These are phyloP conservation scores for Botryotinia narcissicola DNA, from an alignment of 2,329 filamentous ascomycete species.

Conservation along the genomic window DNA sequence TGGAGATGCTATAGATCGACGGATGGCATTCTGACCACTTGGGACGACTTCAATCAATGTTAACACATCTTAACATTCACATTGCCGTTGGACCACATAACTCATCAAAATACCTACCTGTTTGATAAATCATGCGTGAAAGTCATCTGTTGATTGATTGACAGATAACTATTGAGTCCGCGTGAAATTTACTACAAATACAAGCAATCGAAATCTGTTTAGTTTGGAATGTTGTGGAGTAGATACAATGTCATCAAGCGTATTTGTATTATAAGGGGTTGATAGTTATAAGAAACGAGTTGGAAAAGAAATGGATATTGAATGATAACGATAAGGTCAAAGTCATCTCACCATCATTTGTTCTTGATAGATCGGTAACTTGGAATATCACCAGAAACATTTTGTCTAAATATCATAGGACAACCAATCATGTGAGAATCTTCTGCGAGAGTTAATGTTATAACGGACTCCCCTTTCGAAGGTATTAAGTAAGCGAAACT, in stretches of 20 bases:
- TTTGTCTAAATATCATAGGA: not conserved
- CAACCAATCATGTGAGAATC: not conserved
- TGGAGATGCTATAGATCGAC: not conserved
- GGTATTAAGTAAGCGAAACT: not conserved
- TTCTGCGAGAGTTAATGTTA: not conserved
- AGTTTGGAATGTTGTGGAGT: too few relatives aligned
- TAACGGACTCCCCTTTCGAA: constrained; percentile 1
- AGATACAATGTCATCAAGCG: not conserved
- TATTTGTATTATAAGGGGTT: not conserved
- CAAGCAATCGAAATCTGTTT: not conserved
- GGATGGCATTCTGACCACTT: not conserved
- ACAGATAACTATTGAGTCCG: not conserved
- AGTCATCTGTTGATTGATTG: not conserved
- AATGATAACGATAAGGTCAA: not conserved
- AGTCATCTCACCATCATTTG: not conserved
- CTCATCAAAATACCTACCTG: not conserved
- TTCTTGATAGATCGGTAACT: not conserved
- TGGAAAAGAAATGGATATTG: not conserved
- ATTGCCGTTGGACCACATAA: not conserved
- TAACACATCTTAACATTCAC: not conserved
- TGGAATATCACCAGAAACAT: not conserved
- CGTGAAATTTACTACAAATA: not conserved
- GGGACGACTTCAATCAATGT: not conserved
- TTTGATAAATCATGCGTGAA: not conserved
- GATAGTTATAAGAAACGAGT: not conserved